Percentiles rank a stretch among this genome's conserved stretches.
These are phyloP conservation scores for Pyracantha coccinea DNA, from an alignment of 331 rosid genomes.

Conservation along the genomic window DNA sequence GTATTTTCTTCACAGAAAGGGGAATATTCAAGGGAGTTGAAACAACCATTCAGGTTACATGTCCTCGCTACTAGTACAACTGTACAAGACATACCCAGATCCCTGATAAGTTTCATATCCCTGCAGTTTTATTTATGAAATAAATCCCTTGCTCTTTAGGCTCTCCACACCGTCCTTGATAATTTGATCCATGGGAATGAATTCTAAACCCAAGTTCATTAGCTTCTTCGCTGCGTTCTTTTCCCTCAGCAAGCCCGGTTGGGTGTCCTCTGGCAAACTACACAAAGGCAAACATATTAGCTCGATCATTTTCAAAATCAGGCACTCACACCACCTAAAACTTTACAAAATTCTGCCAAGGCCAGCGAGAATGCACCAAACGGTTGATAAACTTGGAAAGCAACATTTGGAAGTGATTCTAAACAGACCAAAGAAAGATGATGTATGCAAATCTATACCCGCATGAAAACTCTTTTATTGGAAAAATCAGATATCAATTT, in stretches of 20 bases:
- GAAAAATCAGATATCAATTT: too few species aligned
- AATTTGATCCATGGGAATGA: constrained; percentile 63
- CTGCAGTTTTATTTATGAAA: constrained; percentile 14
- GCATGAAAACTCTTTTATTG: too few species aligned
- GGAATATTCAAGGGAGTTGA: too few species aligned
- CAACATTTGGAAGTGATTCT: not conserved
- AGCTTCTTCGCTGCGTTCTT: constrained; percentile 52
- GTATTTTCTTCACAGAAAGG: too few species aligned
- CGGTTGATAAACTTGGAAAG: not conserved
- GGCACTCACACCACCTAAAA: not conserved
- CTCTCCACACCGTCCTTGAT: constrained; percentile 75
- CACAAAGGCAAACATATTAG: not conserved
- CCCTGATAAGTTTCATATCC: not conserved
- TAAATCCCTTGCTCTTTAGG: constrained; percentile 48
- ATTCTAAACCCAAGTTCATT: constrained; percentile 58
- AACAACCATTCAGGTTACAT: not conserved
- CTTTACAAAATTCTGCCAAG: not conserved
- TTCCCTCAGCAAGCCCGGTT: constrained; percentile 50
- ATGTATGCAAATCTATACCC: too few species aligned
- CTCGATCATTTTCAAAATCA: not conserved
- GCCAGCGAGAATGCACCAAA: not conserved
- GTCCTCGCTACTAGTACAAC: not conserved
- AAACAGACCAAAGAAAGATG: not conserved
- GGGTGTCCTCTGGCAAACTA: constrained; percentile 57
- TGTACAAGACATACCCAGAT: not conserved